Base-by-base conservation (phyloP, 345 rosid species). In the Punica granatum region DNA sequence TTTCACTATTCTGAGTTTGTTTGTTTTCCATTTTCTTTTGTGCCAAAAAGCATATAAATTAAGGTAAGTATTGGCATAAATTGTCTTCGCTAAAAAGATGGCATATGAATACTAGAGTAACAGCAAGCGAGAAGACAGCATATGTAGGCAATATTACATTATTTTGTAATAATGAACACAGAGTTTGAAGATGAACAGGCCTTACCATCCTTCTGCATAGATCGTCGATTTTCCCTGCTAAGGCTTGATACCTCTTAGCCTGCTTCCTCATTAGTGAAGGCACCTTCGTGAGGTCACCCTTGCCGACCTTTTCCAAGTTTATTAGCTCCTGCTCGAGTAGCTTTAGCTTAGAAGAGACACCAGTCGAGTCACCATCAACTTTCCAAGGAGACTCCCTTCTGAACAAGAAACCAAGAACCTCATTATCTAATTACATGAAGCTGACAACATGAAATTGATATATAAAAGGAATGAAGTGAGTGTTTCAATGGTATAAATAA, bases 351-450 rank as follows among this genome's bases (percentile, higher is more conserved):
- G 92, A 85, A 53, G 91, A 83, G 62, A 88, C 80, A 43, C 92
- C 89, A 0, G 81, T 72, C 39, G 84, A 84, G 70, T 85, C 88
- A 63, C 92, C 85, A 42, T 88, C 90, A 16, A 88, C 81, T 86
- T 85, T 92, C 98, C 98, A 88, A 23, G 98, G 97, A 53, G 95
- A 90, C 72, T 90, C 98, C 75, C 95, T 85, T 83, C 90, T 88
- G 80, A 70, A 59, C 23, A 74, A 25, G 53, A 42, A 73, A 67
- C 39, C 53, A 48, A 23, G 31, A 69, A 54, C 63, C 61, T 14
- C 41, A 49, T 64, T 51, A 35, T 43, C 44, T 62, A 67, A 77
- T 69, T 41, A 67, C 23, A 35, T 7, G 26, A 42, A 35, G 42
- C 51, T 32, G 63, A 53, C 36, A 46, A 36, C 34, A 23, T 37